Conservation (phyloP, 768 basidiomycete species). For the Nevesoporus exiguus region DNA sequence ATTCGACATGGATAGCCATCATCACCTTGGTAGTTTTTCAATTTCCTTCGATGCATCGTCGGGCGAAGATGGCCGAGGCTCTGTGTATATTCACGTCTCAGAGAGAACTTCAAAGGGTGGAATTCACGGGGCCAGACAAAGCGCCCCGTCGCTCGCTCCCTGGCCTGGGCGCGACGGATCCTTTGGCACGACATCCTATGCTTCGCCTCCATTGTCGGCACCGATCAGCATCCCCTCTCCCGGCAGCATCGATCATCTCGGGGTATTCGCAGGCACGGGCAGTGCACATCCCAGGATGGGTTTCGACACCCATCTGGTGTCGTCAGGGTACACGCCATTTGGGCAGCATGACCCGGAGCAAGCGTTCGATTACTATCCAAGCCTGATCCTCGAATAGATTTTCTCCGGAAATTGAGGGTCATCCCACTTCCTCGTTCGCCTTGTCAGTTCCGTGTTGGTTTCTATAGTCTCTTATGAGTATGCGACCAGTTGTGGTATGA, state of each 20-base stretch:
- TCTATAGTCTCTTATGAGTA: constrained; percentile 9
- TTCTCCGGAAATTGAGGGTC: neutral
- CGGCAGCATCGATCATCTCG: constrained; percentile 32
- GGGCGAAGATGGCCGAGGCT: constrained; percentile 66
- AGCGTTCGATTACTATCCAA: constrained; percentile 30
- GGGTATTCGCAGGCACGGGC: constrained; percentile 62
- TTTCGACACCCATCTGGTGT: constrained; percentile 23
- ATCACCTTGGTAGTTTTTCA: constrained; percentile 54
- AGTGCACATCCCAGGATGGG: constrained; percentile 26
- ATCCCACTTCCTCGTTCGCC: neutral
- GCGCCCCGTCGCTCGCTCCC: constrained; percentile 20
- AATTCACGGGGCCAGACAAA: constrained; percentile 16
- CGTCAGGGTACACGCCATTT: constrained; percentile 31
- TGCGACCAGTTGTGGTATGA: constrained; percentile 11
- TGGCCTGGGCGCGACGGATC: constrained; percentile 24
- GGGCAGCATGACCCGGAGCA: constrained; percentile 25
- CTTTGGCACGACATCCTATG: constrained; percentile 20
- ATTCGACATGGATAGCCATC: constrained; percentile 44
- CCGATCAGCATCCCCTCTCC: constrained; percentile 36
- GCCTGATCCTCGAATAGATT: constrained; percentile 24
- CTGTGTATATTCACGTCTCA: constrained; percentile 66
- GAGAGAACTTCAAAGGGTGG: constrained; percentile 31
- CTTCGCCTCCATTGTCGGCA: constrained; percentile 37
- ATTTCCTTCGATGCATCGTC: constrained; percentile 71
- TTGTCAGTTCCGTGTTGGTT: neutral